These are phyloP conservation scores for Paraglomus brasilianum DNA, from an alignment of 192 early-diverging fungal genomes.

Conservation along the genomic window DNA sequence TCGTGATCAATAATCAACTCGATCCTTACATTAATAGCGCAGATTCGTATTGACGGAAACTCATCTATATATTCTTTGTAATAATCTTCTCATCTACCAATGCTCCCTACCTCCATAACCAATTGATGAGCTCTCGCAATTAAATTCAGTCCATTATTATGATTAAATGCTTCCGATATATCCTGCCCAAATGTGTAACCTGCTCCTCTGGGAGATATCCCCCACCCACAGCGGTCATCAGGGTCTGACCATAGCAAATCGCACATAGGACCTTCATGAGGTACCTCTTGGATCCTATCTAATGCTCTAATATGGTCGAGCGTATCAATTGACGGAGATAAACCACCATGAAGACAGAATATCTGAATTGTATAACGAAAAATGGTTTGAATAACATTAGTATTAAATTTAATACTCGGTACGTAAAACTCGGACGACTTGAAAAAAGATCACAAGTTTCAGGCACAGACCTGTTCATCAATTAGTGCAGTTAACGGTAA, in stretches of 20 bases:
- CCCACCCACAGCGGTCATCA: slow-evolving; percentile 86
- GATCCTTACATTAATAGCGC: no score
- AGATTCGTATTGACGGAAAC: no score
- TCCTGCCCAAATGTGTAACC: slow-evolving; percentile 90
- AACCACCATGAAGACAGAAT: slow-evolving; percentile 98
- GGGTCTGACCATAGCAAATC: slow-evolving; percentile 88
- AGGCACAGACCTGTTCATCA: slow-evolving; percentile 73
- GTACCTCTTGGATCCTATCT: slow-evolving; percentile 92
- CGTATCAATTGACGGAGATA: slow-evolving; percentile 93
- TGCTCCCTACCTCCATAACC: slow-evolving; percentile 71
- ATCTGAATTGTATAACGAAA: slow-evolving; percentile 49
- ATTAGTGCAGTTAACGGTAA: slow-evolving; percentile 94
- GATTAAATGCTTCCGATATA: slow-evolving; percentile 83
- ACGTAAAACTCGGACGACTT: not conserved
- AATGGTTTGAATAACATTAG: not conserved
- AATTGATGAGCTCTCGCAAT: slow-evolving; percentile 95
- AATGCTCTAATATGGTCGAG: slow-evolving; percentile 94
- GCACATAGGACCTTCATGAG: slow-evolving; percentile 86
- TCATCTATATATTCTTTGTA: no score
- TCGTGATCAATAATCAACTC: no score
- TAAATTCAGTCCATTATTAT: slow-evolving; percentile 96
- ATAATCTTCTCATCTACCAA: not conserved
- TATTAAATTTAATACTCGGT: not conserved
- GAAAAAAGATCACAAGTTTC: not conserved
- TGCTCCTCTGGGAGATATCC: slow-evolving; percentile 82